Evolutionary conservation across 2,329 filamentous ascomycete genomes (phyloP), one percentile per base, ranked within the genome.

Genomic region (Ceratocystis alfenasii): DNA sequence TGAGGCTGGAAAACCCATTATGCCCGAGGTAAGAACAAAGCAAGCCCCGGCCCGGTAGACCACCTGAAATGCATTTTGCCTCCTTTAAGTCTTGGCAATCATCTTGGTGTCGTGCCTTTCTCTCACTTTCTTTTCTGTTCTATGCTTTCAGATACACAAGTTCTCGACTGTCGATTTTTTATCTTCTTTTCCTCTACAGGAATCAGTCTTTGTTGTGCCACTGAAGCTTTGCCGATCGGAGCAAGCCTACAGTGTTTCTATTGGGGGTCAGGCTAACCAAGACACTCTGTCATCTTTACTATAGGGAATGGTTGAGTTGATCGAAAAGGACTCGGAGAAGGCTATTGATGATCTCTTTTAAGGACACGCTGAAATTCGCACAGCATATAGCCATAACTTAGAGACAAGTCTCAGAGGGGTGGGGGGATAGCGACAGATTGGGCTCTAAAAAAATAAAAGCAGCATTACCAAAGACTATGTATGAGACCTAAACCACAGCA

Each of bases 261-360:
- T 30, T 57, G 28, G 20, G 30, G 8, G 15, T 22, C 22, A 57
- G 22, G 22, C 53, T 57, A 57, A 57, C 53, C 12, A 28, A 28
- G 28, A 57, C 33, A 41, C 33, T 44, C 50, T 57, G 28, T 33
- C 50, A 6, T 60, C 17, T 22, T 22, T 60, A 5, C n/a, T n/a
- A 61, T 68, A 95, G 90, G 94, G 93, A 33, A 99, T 99, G 94
- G 77, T 94, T 65, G 91, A 96, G 41, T 77, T 99, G 72, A 96
- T 99, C 72, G 88, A 89, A 73, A 89, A 91, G 71, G 94, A 99
- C 74, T 89, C 92, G 7, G 92, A 96, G 74, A 96, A 96, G 78
- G 86, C 87, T 17, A 88, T 99, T 69, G 84, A 90, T 69, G 92
- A 95, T 74, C 78, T 99, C 68, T 86, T 96, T 71, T 94, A 74